Evolutionary conservation across 2,329 filamentous ascomycete genomes (phyloP), one percentile per base, ranked within the genome.

Genomic region (Clarireedia homoeocarpa): DNA sequence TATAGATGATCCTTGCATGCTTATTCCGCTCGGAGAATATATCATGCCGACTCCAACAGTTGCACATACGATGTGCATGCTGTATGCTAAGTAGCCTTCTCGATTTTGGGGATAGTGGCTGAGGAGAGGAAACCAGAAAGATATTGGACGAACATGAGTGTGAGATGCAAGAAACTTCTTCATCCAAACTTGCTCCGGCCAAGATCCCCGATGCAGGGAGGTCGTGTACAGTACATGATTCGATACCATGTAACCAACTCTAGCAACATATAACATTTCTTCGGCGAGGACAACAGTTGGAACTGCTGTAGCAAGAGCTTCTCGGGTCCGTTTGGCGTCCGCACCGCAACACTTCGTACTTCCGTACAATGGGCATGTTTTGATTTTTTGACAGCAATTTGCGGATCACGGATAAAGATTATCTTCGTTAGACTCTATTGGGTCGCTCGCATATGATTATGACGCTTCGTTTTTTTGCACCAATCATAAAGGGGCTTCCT

Each of bases 281-380:
- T 49, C 51, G 51, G 44, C 44, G 34, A 40, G 24, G 34, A 42
- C 36, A 54, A 54, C 51, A 27, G 51, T 53, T 53, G 20, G 44
- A 12, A 17, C 17, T 45, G 14, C 15, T 34, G 17, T 42, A 20
- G 30, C 30, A 34, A 34, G 30, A 34, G 10, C 10, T 12, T 34
- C 30, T 34, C 30, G 30, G 30, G 10, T 9, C 30, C 30, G 30
- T 9, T 34, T 12, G 9, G 10, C 12, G 30, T 34, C 30, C 30
- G 30, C 30, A 2, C 20, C 20, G 20, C 20, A 20, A 20, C 3
- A 20, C 20, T 20, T 20, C 20, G 20, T 20, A 3, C 20, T 20
- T 20, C 20, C 20, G 20, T 20, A 20, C 20, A 34, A 34, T 34
- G 10, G 4, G 30, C 30, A 12, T 34, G 9, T 34, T 34, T 34